phyloP scores from a whole-genome alignment of 2,329 filamentous ascomycete species.

The Dichotomopilus funicola region DNA sequence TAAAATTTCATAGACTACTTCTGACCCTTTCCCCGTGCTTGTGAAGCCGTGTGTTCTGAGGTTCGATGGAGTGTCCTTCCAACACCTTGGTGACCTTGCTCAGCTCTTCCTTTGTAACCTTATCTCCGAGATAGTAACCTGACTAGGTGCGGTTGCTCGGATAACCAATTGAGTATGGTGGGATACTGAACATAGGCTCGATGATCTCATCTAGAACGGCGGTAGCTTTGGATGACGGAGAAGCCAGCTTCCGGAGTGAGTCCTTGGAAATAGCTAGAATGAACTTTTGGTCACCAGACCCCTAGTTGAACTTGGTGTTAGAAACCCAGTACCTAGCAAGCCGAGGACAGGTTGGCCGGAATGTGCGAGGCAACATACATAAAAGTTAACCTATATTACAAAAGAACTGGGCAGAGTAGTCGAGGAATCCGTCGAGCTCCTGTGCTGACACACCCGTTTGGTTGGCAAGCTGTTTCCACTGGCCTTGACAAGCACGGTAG shows the following conservation, averaged over 20 bases:
- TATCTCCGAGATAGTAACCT: conserved; percentile 48
- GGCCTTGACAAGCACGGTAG: conserved; percentile 41
- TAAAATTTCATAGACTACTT: conserved; percentile 42
- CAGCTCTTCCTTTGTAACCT: conserved; percentile 45
- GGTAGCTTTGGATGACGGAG: conserved; percentile 20
- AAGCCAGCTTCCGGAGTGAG: conserved; percentile 36
- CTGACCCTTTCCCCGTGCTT: conserved; percentile 25
- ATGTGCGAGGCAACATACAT: conserved; percentile 24
- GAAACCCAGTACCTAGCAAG: too few species aligned
- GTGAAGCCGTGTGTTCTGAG: conserved; percentile 52
- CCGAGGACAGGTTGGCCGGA: too few species aligned
- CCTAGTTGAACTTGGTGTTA: conserved; percentile 19
- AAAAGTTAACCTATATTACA: conserved; percentile 56
- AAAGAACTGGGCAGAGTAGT: conserved; percentile 52
- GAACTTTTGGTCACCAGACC: conserved; percentile 56
- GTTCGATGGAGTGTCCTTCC: conserved; percentile 42
- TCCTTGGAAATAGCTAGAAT: conserved; percentile 41
- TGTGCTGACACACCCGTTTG: conserved; percentile 30
- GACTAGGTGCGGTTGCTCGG: conserved; percentile 46
- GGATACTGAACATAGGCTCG: conserved; percentile 41
- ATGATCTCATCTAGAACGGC: conserved; percentile 37
- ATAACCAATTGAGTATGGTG: conserved; percentile 50
- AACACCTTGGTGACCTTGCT: conserved; percentile 44
- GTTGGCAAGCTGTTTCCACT: conserved; percentile 43
- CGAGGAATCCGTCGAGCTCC: conserved; percentile 43